Evolutionary conservation across 129 eudicot genomes (phyloP).

Genomic region (Smallanthus sonchifolius): DNA sequence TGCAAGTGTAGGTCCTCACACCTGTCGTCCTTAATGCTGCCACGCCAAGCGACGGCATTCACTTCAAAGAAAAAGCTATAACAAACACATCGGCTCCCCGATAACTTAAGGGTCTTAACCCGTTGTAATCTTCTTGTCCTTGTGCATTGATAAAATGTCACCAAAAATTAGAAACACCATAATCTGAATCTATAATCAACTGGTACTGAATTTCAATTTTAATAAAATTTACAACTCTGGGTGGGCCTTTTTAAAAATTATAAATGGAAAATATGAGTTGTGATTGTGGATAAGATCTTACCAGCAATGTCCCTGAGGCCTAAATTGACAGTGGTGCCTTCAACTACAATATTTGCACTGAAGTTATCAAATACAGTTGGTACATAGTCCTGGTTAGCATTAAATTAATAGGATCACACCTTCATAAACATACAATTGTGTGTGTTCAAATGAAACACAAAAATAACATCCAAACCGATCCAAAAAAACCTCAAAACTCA

Average conservation of each 20-base stretch:
- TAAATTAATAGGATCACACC: conserved; percentile 11
- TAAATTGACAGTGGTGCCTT: conserved; percentile 89
- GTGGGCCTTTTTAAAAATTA: neutral
- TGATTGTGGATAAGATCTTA: conserved; percentile 28
- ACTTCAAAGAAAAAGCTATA: conserved; percentile 78
- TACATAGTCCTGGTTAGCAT: conserved; percentile 64
- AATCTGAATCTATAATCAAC: neutral
- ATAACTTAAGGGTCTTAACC: conserved; percentile 91
- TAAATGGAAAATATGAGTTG: neutral
- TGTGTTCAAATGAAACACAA: neutral
- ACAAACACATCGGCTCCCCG: conserved; percentile 87
- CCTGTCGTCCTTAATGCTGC: no score
- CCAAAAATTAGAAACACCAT: conserved; percentile 14
- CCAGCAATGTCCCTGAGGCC: conserved; percentile 99
- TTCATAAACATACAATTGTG: conserved; percentile 9
- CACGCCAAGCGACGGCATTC: no score
- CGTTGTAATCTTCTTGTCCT: conserved; percentile 96
- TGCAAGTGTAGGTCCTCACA: no score
- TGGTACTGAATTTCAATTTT: neutral
- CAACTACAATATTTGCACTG: conserved; percentile 96
- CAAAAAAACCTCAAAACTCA: no score
- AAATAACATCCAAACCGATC: no score
- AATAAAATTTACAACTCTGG: conserved; percentile 31
- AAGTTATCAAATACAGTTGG: conserved; percentile 96
- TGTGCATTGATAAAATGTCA: neutral